Conservation (phyloP, 108 stramenopile species). For the Conticribra guillardii region DNA sequence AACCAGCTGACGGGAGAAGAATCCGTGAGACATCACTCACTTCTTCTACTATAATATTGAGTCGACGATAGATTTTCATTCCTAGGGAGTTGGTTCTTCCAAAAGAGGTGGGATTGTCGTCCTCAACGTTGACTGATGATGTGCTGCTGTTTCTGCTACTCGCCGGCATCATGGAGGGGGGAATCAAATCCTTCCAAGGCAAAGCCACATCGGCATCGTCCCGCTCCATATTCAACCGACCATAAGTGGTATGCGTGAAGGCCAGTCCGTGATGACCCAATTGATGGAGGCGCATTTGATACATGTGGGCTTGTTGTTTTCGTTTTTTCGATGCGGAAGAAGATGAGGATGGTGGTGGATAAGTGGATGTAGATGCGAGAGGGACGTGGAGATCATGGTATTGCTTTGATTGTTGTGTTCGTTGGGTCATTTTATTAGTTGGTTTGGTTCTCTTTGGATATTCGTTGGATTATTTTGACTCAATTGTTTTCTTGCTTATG, state of each 20-base stretch:
- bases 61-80: slow-evolving; percentile 51
- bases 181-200: slow-evolving; percentile 48
- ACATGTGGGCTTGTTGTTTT: slow-evolving; percentile 29
- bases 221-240: slow-evolving; percentile 50
- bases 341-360: background rate
- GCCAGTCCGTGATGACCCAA: slow-evolving; percentile 64
- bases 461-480: no score
- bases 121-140: background rate
- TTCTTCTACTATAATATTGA: slow-evolving; percentile 75
- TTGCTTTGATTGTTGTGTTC: background rate
- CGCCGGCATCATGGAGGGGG: background rate
- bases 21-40: slow-evolving; percentile 60
- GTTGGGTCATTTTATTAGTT: no score
- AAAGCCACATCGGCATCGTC: slow-evolving; percentile 57
- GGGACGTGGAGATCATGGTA: slow-evolving; percentile 16
- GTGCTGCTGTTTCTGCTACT: background rate
- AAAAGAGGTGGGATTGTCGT: slow-evolving; percentile 18
- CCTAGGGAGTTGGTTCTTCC: slow-evolving; percentile 17
- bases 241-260: slow-evolving; percentile 67
- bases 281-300: slow-evolving; percentile 37
- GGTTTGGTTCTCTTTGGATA: no score
- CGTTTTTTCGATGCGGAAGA: slow-evolving; percentile 15
- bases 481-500: no score
- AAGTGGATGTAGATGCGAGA: background rate
- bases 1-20: slow-evolving; percentile 20